Base-by-base conservation (phyloP, 1,139 yeast genomes). In the Saccharomyces hybrid region DNA sequence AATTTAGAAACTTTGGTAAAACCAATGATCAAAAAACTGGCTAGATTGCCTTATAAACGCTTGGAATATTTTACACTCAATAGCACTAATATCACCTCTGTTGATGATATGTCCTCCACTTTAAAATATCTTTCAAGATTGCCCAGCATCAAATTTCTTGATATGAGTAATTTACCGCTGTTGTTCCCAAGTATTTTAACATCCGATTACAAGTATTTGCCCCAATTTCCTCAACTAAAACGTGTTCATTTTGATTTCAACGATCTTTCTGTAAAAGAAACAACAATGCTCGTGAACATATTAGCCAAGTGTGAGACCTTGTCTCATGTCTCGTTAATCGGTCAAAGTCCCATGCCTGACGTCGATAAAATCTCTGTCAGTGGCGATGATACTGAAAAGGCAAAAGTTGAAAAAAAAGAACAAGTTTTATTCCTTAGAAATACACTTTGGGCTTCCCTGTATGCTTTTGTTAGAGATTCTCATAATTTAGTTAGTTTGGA, bases 171-270 rank as follows among this genome's bases (percentile, higher is more conserved):
- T 52, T 76, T 88, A 57, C 87, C 95, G 0, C 77, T 77, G 28
- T 70, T 90, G 23, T 88, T 88, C 69, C 97, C 97, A 0, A 81
- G 77, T 1, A 76, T 87, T 16, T 76, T 88, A 26, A 80, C 88
- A 1, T 75, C 78, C 41, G 71, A 90, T 57, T 78, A 81, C 55
- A 80, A 80, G 59, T 78, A 78, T 59, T 71, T 90, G 51, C 96
- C 97, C 2, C 69, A 75, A 41, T 86, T 84, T 65, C 78, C 80
- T 9, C 79, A 78, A 56, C 74, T 90, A 63, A 78, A 84, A 63
- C 76, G 97, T 66, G 72, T 90, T 50, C 96, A 90, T 67, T 76
- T 90, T 57, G 97, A 90, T 66, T 76, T 82, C 57, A 86, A 88
- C 67, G 83, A 82, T 48, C 74, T 91, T 52, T 73, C 81, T 1